A percentile compares a stretch with the other conserved stretches of the same genome.
Conservation (phyloP, 2,329 filamentous ascomycete genomes). For the Shiraia sp. region DNA sequence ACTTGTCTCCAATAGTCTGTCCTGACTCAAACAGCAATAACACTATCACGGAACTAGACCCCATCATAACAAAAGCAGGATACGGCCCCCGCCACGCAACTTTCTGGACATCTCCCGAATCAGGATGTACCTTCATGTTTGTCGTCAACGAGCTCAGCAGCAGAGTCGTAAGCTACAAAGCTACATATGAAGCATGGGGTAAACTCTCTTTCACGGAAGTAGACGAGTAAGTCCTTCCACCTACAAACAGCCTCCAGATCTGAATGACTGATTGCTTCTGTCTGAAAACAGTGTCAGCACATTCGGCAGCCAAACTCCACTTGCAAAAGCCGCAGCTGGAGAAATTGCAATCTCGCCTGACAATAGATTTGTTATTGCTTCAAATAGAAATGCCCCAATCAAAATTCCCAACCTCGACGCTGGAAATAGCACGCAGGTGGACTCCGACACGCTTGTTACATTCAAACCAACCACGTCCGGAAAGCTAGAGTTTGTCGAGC, state of each 20-base stretch:
- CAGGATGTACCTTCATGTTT: slow-evolving; percentile 55
- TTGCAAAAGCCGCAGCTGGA: slow-evolving; percentile 50
- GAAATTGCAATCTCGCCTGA: slow-evolving; percentile 62
- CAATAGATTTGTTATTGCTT: slow-evolving; percentile 66
- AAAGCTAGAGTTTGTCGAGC: slow-evolving; percentile 58
- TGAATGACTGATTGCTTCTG: no score
- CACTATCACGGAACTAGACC: slow-evolving; percentile 50
- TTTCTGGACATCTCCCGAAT: slow-evolving; percentile 52
- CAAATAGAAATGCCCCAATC: slow-evolving; percentile 66
- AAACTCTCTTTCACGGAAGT: slow-evolving; percentile 53
- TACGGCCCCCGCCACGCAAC: slow-evolving; percentile 67
- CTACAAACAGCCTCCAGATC: no score
- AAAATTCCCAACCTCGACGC: slow-evolving; percentile 51
- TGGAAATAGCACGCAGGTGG: slow-evolving; percentile 37
- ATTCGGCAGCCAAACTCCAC: slow-evolving; percentile 31
- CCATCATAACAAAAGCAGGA: slow-evolving; percentile 54
- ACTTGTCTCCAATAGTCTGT: no score
- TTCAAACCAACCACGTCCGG: slow-evolving; percentile 51
- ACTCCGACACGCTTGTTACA: slow-evolving; percentile 64
- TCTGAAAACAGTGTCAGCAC: slow-evolving; percentile 36
- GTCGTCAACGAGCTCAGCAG: slow-evolving; percentile 65
- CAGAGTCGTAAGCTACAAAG: slow-evolving; percentile 60
- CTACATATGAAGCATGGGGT: slow-evolving; percentile 52
- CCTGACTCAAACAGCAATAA: slow-evolving; percentile 30
- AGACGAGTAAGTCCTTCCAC: slow-evolving; percentile 37